phyloP scores from a whole-genome alignment of 768 basidiomycete species.

The Bullera alba region DNA sequence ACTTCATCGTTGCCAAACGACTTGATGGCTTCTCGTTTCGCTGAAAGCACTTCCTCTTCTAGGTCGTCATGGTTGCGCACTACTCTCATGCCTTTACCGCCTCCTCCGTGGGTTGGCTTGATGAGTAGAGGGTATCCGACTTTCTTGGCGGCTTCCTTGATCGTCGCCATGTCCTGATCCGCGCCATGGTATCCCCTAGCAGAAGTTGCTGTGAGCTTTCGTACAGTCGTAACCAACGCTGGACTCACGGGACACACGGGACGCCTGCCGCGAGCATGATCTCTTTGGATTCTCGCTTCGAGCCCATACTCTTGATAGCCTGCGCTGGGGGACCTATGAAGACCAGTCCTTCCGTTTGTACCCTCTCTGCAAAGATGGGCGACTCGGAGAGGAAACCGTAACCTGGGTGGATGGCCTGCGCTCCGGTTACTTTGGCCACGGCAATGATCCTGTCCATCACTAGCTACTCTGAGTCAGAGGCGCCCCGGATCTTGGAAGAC shows the following conservation, averaged over 20 bases:
- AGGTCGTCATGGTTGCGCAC: slow-evolving; percentile 66
- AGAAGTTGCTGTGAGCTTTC: not conserved
- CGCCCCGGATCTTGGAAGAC: too few species aligned
- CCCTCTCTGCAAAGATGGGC: slow-evolving; percentile 64
- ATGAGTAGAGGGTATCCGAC: slow-evolving; percentile 89
- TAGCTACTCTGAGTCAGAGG: slow-evolving; percentile 53
- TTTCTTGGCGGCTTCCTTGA: slow-evolving; percentile 61
- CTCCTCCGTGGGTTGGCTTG: slow-evolving; percentile 93
- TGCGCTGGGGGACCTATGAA: slow-evolving; percentile 85
- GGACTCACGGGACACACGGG: slow-evolving; percentile 66
- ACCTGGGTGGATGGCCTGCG: slow-evolving; percentile 89
- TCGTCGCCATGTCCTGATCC: slow-evolving; percentile 66
- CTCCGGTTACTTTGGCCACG: slow-evolving; percentile 70
- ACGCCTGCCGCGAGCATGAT: slow-evolving; percentile 89
- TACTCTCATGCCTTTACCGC: slow-evolving; percentile 90
- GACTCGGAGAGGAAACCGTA: slow-evolving; percentile 93
- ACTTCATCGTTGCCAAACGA: slow-evolving; percentile 81
- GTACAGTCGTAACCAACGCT: not conserved
- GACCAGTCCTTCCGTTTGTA: slow-evolving; percentile 70
- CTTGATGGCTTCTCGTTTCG: slow-evolving; percentile 79
- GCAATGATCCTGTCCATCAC: slow-evolving; percentile 82
- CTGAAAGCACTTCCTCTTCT: slow-evolving; percentile 71
- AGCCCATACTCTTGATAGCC: slow-evolving; percentile 90
- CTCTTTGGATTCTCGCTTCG: slow-evolving; percentile 95
- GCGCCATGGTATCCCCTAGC: slow-evolving; percentile 75